Evolutionary conservation across 2,329 filamentous ascomycete genomes (phyloP), one percentile per base, ranked within the genome.

Genomic region (Cercospora nicotianae): DNA sequence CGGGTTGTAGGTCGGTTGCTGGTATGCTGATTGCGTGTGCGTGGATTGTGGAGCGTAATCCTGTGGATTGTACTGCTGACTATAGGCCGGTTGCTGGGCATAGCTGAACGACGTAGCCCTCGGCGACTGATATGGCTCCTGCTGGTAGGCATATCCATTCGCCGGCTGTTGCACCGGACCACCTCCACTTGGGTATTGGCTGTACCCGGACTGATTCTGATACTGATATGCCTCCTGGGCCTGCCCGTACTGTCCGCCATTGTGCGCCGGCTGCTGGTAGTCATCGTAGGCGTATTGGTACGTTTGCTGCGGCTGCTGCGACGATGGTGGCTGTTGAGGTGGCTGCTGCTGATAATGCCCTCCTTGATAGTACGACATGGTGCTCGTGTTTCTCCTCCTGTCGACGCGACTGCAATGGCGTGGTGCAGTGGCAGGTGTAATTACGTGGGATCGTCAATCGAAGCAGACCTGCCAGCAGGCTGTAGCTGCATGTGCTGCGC

Each of bases 11-110:
- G 80, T 79, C 71, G 76, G 73, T 18, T 75, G 73, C 60, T 78
- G 76, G 63, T 77, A 80, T 30, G 78, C 75, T 60, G 78, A 72
- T 63, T 77, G 79, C 48, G 78, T 78, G 62, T 77, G 79, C 53
- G 79, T 77, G 67, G 69, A 51, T 26, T 51, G 45, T 28, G 69
- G 69, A n/a, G 68, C 57, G 58, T 85, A 94, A 42, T 84, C 82
- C 77, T 90, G 86, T 1, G 92, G 91, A 75, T 94, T 94, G 79
- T 94, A 94, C 28, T 79, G 80, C 63, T 82, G 81, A 59, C 83
- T 81, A 65, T 82, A 81, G 26, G 81, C 78, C 18, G 81, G 78
- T 12, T 81, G 79, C 30, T 83, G 79, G 57, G 81, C 83, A 77
- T 87, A 90, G 57, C 60, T 48, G 61, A 69, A 68, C 5, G 68